Percentiles rank a stretch among this genome's conserved stretches.
Conservation (phyloP, 371 early-diverging fungal species). For the Mortierella sp. region DNA sequence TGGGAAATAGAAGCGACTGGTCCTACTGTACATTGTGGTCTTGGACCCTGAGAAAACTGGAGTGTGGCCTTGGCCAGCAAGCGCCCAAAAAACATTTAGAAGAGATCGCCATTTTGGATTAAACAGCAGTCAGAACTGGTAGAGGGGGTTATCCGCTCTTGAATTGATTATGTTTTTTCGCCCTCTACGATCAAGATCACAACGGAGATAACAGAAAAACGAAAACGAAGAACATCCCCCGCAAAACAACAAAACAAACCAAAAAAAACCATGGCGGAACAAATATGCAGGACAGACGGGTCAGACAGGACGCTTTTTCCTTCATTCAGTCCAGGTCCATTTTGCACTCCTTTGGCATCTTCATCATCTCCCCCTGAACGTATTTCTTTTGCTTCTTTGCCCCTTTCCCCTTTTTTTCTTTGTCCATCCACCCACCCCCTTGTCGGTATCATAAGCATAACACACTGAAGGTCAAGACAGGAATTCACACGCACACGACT, state of each 20-base stretch:
- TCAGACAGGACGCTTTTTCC: too few species aligned
- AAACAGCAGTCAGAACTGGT: not conserved
- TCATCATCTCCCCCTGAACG: not conserved
- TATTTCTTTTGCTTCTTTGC: not conserved
- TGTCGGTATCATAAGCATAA: not conserved
- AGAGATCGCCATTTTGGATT: not conserved
- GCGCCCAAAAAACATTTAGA: too few species aligned
- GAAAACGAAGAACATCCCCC: not conserved
- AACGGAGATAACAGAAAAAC: not conserved
- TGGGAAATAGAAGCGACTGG: not conserved
- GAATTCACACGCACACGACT: constrained; percentile 11
- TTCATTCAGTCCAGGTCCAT: not conserved
- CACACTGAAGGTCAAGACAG: not conserved
- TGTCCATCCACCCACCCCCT: not conserved
- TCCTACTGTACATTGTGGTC: not conserved
- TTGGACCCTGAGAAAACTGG: constrained; percentile 4
- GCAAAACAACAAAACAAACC: not conserved
- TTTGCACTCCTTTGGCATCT: not conserved
- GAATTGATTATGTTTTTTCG: not conserved
- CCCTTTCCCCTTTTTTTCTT: not conserved
- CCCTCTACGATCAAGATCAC: not conserved
- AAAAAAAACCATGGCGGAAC: constrained; percentile 16
- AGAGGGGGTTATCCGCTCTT: not conserved
- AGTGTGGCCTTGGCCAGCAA: not conserved
- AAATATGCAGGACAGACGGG: not conserved